Percentiles rank a stretch among this genome's conserved stretches.
Conservation (phyloP, 2,329 filamentous ascomycete genomes). For the Byssoonygena ceratinophila region DNA sequence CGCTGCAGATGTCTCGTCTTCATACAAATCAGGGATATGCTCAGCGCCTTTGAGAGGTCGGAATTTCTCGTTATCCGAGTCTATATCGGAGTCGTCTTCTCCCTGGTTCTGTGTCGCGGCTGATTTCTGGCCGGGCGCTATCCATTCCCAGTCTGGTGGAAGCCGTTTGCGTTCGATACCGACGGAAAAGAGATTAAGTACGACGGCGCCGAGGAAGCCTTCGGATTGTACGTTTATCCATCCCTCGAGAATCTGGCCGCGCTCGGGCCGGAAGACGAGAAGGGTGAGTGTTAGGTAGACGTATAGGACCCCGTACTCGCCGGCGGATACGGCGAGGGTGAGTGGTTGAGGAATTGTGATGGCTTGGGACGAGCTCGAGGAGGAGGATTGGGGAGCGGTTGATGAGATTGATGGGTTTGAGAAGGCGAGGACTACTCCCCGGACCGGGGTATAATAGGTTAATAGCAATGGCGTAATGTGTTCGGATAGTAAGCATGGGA, state of each 20-base stretch:
- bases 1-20: conserved; percentile 45
- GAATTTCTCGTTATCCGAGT: conserved; percentile 33
- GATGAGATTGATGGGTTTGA: conserved; percentile 36
- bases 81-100: conserved; percentile 23
- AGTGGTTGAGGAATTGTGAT: conserved; percentile 28
- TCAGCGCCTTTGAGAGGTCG: conserved; percentile 24
- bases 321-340: conserved; percentile 41
- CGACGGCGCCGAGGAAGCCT: conserved; percentile 77
- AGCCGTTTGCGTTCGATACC: conserved; percentile 68
- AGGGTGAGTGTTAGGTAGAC: conserved; percentile 84
- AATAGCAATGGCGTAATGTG: conserved; percentile 54
- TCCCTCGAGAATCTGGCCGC: conserved; percentile 65
- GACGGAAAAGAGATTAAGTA: conserved; percentile 85
- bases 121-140: conserved; percentile 42
- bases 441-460: conserved; percentile 50
- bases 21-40: conserved; percentile 26
- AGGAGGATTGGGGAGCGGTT: conserved; percentile 32
- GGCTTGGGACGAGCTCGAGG: conserved; percentile 23
- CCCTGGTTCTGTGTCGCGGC: background rate
- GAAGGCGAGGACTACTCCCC: conserved; percentile 49
- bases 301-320: conserved; percentile 79
- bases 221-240: conserved; percentile 77
- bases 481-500: conserved; percentile 50
- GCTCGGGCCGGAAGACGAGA: conserved; percentile 65
- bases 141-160: conserved; percentile 70